These are phyloP conservation scores for Pythium rhizo-oryzae DNA, from an alignment of 352 stramenopile species.

Conservation along the genomic window DNA sequence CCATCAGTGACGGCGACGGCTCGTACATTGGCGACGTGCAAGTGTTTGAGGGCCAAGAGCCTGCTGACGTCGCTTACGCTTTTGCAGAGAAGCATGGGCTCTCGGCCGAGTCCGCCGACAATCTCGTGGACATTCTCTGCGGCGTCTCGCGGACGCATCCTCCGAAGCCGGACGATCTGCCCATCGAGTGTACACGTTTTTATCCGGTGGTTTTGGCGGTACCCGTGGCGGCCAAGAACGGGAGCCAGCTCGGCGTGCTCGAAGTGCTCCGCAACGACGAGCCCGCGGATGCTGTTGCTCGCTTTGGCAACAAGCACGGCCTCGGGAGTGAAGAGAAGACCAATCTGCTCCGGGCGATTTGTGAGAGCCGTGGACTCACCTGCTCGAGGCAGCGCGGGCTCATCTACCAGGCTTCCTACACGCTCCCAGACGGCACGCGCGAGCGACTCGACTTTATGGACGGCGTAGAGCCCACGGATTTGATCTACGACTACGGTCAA, in stretches of 20 bases:
- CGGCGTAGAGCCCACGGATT: slow-evolving; percentile 69
- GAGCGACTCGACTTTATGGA: slow-evolving; percentile 76
- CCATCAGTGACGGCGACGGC: slow-evolving; percentile 38
- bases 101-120: slow-evolving; percentile 34
- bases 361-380: slow-evolving; percentile 46
- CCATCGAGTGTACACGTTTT: slow-evolving; percentile 59
- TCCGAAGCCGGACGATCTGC: slow-evolving; percentile 11
- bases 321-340: slow-evolving; percentile 59
- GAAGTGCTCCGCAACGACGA: slow-evolving; percentile 71
- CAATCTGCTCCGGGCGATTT: slow-evolving; percentile 56
- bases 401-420: slow-evolving; percentile 70
- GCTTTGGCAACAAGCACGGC: slow-evolving; percentile 75
- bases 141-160: slow-evolving; percentile 25
- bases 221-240: slow-evolving; percentile 62
- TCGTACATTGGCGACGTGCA: slow-evolving; percentile 46
- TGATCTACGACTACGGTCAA: slow-evolving; percentile 76
- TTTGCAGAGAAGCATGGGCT: slow-evolving; percentile 64
- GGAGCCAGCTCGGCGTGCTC: slow-evolving; percentile 57
- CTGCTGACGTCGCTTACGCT: slow-evolving; percentile 67
- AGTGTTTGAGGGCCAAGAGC: slow-evolving; percentile 75
- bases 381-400: slow-evolving; percentile 62
- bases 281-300: slow-evolving; percentile 66
- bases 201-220: slow-evolving; percentile 62
- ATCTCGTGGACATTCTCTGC: slow-evolving; percentile 62
- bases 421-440: slow-evolving; percentile 43